Conservation (phyloP, 2,329 filamentous ascomycete genomes). For the Claviceps capensis region DNA sequence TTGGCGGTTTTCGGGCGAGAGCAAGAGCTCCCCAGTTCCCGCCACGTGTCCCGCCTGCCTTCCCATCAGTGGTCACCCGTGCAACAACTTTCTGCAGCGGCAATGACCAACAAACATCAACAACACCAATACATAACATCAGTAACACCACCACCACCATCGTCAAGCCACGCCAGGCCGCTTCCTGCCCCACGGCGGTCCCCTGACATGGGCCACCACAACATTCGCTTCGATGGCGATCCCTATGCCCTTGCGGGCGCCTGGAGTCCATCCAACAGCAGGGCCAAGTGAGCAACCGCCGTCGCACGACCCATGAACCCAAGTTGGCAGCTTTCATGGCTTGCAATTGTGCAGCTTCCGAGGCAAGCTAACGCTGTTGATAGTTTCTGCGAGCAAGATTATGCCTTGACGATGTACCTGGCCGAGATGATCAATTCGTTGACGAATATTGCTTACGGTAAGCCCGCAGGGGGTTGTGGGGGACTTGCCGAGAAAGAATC, state of each 20-base stretch:
- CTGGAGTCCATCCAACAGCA: conserved; percentile 26
- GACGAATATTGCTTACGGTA: conserved; percentile 30
- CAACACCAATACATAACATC: background rate
- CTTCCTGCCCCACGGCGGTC: background rate
- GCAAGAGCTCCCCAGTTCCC: background rate
- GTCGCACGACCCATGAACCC: too few relatives aligned
- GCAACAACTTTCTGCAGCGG: background rate
- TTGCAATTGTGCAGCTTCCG: too few relatives aligned
- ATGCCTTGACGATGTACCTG: conserved; percentile 27
- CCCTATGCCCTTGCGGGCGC: conserved; percentile 18
- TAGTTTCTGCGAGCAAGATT: conserved; percentile 34
- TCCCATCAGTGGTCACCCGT: background rate
- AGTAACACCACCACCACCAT: background rate
- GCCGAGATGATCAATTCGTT: conserved; percentile 31
- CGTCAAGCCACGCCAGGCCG: background rate
- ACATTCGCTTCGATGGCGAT: conserved; percentile 22
- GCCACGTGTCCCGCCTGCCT: background rate
- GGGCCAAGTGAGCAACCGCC: conserved; percentile 19
- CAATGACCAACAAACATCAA: background rate
- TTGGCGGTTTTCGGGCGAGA: background rate
- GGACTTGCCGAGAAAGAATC: conserved; percentile 16
- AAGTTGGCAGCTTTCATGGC: too few relatives aligned
- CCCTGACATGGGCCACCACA: conserved; percentile 20
- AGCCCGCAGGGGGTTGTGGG: conserved; percentile 7
- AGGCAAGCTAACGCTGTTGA: background rate